Base-by-base conservation (phyloP, 1,284 basidiomycete species). In the Malassezia vespertilionis region DNA sequence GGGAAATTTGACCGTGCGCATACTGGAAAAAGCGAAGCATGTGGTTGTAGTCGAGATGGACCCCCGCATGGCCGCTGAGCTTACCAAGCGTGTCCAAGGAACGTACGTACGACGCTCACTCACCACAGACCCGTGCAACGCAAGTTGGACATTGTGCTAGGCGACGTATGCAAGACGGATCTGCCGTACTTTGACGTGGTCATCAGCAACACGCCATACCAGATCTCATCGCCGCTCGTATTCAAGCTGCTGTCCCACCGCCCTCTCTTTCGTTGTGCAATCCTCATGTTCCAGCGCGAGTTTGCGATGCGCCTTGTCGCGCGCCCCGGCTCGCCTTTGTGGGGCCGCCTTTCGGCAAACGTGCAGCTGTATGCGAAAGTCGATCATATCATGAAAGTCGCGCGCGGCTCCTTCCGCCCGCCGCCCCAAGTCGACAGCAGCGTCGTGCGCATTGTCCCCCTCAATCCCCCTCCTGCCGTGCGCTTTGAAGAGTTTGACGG, bases 241-340 rank as follows among this genome's bases (percentile, higher is more conserved):
- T 97, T 97, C 78, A 87, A 88, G 58, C 79, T 97, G 27, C 82
- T 97, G 44, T 95, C 91, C 2, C 89, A 96, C 65, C 84, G 91
- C 7, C 91, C 91, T 0, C 77, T 95, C 39, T 89, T 86, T 71
- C 85, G 91, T 26, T 82, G 84, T 54, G 87, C 88, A 22, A 89
- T 97, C 55, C 84, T 97, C 75, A 97, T 97, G 91, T 97, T 97
- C 75, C 91, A 97, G 74, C 83, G 89, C 46, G 91, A 97, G 72
- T 97, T 97, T 66, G 91, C 93, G 0, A 77, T 91, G 50, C 84
- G 93, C 2, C 79, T 99, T 11, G 82, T 88, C 33, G 93, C 91
- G 3, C 77, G 80, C 22, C 88, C 93, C 0, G 82, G 82, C 2
- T 83, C 85, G 8, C 76, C 81, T 21, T 75, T 95, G 6, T 99